Evolutionary conservation across 108 stramenopile species (phyloP), one percentile per base, ranked within the genome.

Genomic region (Craspedostauros australis): DNA sequence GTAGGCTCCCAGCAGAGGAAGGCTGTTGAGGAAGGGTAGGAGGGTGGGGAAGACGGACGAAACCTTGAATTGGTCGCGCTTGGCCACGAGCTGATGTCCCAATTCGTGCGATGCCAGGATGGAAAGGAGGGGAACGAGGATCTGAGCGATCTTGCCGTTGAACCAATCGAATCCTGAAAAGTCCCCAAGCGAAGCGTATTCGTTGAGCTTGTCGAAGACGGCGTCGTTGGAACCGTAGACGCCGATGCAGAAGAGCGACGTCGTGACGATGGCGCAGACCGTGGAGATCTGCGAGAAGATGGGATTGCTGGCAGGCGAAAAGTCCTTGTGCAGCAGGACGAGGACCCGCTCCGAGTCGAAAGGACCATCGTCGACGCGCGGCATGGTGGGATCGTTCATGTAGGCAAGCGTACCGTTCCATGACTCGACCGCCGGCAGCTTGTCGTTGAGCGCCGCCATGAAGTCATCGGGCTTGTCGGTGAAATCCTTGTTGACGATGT

Each of bases 61-160:
- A 53, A 52, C 43, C 58, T 66, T 9, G n/a, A 54, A 28, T 20
- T 56, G 43, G 37, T 72, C 58, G 5, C 63, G 56, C 18, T 60
- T 57, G 9, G 80, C 77, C 15, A 74, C 65, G 32, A 76, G 24
- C 11, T 66, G 44, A 56, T 86, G 84, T 20, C 62, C 71, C 16
- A 66, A 20, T 56, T 86, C 84, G 52, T 86, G 84, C 14, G 69
- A 20, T 16, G 64, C 50, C 53, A 75, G 68, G 0, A 70, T 72
- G 7, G 52, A 28, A 1, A 64, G 39, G 34, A 81, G 46, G 9
- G 77, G 63, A 19, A 59, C 46, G 23, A 79, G 64, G 20, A 81
- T 39, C 16, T 76, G 73, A 15, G 62, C 15, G 22, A 80, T 34
- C 42, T 70, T 45, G 20, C 73, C 72, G 49, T 80, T 80, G 61